Percentiles rank a stretch among this genome's conserved stretches.
These are phyloP conservation scores for Scedosporium boydii DNA, from an alignment of 2,329 filamentous ascomycete genomes.

Conservation along the genomic window DNA sequence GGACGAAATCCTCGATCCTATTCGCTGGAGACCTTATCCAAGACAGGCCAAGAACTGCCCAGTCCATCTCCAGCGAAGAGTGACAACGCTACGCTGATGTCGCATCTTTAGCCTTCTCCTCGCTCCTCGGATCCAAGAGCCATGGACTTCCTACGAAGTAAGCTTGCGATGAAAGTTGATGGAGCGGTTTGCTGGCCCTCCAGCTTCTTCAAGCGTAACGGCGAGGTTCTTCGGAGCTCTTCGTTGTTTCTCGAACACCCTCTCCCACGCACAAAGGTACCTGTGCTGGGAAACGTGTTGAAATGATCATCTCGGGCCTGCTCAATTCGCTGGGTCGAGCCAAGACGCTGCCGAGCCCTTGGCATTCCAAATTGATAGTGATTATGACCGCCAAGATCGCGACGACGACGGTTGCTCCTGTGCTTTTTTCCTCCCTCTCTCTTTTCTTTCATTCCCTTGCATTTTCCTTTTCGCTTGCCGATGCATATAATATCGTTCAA, in stretches of 20 bases:
- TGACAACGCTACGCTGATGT: not conserved
- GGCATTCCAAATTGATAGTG: slow-evolving; percentile 5
- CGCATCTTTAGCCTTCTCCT: not conserved
- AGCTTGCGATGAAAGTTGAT: too few relatives aligned
- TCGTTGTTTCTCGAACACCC: too few relatives aligned
- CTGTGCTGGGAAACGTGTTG: not conserved
- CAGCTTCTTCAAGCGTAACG: too few relatives aligned
- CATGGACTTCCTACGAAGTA: too few relatives aligned
- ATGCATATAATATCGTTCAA: not conserved
- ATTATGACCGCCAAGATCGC: slow-evolving; percentile 5
- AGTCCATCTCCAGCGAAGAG: not conserved
- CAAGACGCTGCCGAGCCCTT: slow-evolving; percentile 1
- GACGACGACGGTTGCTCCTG: not conserved
- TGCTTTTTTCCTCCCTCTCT: slow-evolving; percentile 6
- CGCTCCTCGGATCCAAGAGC: not conserved
- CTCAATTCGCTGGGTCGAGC: not conserved
- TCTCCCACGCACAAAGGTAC: too few relatives aligned
- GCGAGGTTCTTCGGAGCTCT: too few relatives aligned
- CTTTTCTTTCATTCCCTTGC: slow-evolving; percentile 2
- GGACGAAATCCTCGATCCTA: not conserved
- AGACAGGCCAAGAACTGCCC: not conserved
- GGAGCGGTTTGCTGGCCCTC: too few relatives aligned
- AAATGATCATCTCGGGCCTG: not conserved
- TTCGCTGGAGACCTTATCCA: not conserved
- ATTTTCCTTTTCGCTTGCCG: not conserved